phyloP scores from a whole-genome alignment of 306 rosid genomes.

The Amphicarpaea edgeworthii region DNA sequence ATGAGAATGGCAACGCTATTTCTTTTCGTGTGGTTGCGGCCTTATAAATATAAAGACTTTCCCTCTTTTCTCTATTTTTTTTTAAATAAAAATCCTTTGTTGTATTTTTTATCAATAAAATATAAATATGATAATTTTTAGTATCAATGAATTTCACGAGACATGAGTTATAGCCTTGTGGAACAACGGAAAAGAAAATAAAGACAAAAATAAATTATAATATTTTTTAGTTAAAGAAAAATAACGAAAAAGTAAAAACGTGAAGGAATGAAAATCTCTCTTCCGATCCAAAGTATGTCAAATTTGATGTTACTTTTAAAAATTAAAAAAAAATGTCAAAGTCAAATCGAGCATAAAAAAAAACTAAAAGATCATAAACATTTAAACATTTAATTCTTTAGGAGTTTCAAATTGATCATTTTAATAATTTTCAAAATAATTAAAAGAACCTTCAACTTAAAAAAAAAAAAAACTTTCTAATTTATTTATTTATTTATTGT shows the following conservation, averaged over 20 bases:
- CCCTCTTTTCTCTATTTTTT: neutral
- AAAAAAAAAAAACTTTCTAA: too few species aligned
- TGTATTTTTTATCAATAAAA: neutral
- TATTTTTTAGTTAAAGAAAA: neutral
- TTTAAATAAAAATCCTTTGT: neutral
- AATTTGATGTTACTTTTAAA: neutral
- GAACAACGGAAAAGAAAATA: neutral
- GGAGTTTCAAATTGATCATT: neutral
- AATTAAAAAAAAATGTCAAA: neutral
- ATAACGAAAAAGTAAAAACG: neutral
- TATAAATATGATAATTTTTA: neutral
- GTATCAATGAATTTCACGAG: conserved; percentile 1
- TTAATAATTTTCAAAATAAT: neutral
- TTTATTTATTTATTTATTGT: too few species aligned
- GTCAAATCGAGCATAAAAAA: neutral
- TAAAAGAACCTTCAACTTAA: neutral
- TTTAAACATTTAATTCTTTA: neutral
- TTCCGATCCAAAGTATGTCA: too few species aligned
- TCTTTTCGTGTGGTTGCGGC: conserved; percentile 27
- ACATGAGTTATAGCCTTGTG: neutral
- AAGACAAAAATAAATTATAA: neutral
- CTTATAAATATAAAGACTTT: conserved; percentile 43
- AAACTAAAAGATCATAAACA: neutral
- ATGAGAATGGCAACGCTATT: neutral
- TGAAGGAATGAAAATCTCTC: conserved; percentile 6